phyloP scores from a whole-genome alignment of 2,329 filamentous ascomycete genomes.

The Aspergillus fructus region DNA sequence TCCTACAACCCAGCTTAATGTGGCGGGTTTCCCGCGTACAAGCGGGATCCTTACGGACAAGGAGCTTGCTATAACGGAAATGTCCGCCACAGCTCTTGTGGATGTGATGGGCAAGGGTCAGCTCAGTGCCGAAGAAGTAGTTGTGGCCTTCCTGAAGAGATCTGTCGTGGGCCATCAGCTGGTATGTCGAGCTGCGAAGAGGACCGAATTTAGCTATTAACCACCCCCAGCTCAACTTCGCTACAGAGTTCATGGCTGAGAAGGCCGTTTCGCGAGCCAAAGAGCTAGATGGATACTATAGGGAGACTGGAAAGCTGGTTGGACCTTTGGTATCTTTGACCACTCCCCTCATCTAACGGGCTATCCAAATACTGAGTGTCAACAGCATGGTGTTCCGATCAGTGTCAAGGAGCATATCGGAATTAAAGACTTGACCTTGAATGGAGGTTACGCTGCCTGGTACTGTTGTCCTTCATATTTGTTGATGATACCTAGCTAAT shows the following conservation, averaged over 20 bases:
- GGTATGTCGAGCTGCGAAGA: conserved; percentile 16
- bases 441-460: conserved; percentile 39
- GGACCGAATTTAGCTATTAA: not conserved
- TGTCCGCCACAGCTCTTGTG: conserved; percentile 31
- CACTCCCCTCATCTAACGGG: not conserved
- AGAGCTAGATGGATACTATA: conserved; percentile 32
- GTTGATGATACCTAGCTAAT: not conserved
- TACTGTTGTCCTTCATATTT: conserved; percentile 6
- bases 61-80: conserved; percentile 55
- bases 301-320: conserved; percentile 43
- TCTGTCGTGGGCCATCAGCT: conserved; percentile 35
- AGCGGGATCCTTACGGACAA: conserved; percentile 50
- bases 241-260: conserved; percentile 39
- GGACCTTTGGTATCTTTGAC: conserved; percentile 42
- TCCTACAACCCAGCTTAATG: conserved; percentile 27
- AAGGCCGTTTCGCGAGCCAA: conserved; percentile 34
- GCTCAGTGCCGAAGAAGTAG: conserved; percentile 32
- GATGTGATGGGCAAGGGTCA: conserved; percentile 26
- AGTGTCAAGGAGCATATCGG: conserved; percentile 63
- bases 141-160: conserved; percentile 34
- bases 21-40: conserved; percentile 33
- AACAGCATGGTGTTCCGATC: conserved; percentile 54
- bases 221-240: conserved; percentile 32
- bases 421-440: conserved; percentile 48
- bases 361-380: not conserved